phyloP scores from a whole-genome alignment of 352 stramenopile species.

The Globisporangium nagaii region DNA sequence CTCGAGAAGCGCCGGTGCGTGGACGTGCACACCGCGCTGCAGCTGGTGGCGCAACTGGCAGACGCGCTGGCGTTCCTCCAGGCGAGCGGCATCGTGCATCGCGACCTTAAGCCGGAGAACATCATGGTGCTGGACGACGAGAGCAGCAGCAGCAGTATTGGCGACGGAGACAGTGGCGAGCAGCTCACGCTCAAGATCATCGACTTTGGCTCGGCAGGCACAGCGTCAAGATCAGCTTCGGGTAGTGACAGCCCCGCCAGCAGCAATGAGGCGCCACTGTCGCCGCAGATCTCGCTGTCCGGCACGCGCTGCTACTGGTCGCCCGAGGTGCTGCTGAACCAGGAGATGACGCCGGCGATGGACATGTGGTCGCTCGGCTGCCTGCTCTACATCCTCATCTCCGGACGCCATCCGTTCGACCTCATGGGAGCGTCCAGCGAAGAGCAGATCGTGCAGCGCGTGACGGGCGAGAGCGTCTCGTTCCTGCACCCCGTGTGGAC shows the following conservation, averaged over 20 bases:
- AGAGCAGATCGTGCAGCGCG: constrained; percentile 63
- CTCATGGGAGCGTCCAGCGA: constrained; percentile 70
- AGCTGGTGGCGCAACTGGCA: constrained; percentile 56
- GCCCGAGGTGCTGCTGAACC: constrained; percentile 56
- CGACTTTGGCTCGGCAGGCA: constrained; percentile 80
- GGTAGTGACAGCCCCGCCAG: too few relatives aligned
- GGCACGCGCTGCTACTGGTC: constrained; percentile 85
- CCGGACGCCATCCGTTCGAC: constrained; percentile 84
- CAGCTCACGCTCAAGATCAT: constrained; percentile 75
- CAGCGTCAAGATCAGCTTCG: background rate
- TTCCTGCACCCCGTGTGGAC: constrained; percentile 57
- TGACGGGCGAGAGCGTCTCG: constrained; percentile 41
- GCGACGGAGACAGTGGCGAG: constrained; percentile 15
- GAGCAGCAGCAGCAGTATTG: background rate
- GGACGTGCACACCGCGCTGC: constrained; percentile 32
- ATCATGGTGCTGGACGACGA: constrained; percentile 53
- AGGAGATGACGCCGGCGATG: constrained; percentile 66
- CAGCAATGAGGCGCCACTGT: too few relatives aligned
- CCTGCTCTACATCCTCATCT: constrained; percentile 86
- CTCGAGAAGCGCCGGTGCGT: constrained; percentile 51
- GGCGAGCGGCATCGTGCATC: constrained; percentile 57
- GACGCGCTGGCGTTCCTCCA: constrained; percentile 71
- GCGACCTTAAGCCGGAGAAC: constrained; percentile 89
- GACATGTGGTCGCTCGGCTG: constrained; percentile 88
- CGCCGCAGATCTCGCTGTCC: constrained; percentile 36